These are phyloP conservation scores for Aleurites moluccanus DNA, from an alignment of 441 rosid species.

Conservation along the genomic window DNA sequence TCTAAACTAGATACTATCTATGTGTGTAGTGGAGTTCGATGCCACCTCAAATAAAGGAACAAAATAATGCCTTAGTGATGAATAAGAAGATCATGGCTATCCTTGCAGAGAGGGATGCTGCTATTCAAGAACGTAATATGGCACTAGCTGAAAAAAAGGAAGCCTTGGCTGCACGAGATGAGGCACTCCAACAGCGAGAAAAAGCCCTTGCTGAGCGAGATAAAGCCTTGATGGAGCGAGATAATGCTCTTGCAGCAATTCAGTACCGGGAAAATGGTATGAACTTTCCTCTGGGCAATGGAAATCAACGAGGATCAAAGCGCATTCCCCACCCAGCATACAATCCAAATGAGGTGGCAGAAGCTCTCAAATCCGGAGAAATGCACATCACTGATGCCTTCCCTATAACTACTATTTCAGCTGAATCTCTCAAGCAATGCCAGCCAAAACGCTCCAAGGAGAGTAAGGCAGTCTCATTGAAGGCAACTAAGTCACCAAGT, in stretches of 20 bases:
- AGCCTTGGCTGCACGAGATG: conserved; percentile 71
- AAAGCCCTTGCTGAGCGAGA: conserved; percentile 82
- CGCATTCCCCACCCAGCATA: conserved; percentile 47
- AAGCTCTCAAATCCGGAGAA: conserved; percentile 38
- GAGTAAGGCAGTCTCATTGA: conserved; percentile 39
- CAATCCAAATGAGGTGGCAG: conserved; percentile 38
- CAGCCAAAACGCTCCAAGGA: conserved; percentile 55
- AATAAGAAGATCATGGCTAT: conserved; percentile 84
- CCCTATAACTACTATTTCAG: conserved; percentile 48
- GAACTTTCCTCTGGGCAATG: conserved; percentile 48
- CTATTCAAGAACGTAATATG: conserved; percentile 62
- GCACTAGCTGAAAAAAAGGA: conserved; percentile 70
- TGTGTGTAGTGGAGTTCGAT: conserved; percentile 66
- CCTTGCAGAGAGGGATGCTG: conserved; percentile 75
- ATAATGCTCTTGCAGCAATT: conserved; percentile 71
- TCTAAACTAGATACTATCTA: conserved; percentile 20
- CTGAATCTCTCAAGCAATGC: conserved; percentile 44
- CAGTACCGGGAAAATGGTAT: conserved; percentile 63
- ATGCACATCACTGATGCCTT: conserved; percentile 47
- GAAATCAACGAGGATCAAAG: conserved; percentile 50
- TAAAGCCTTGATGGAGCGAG: conserved; percentile 74
- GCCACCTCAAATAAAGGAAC: conserved; percentile 76
- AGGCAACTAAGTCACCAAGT: conserved; percentile 40
- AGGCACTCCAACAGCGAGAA: conserved; percentile 81
- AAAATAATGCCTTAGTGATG: conserved; percentile 71